Evolutionary conservation across 352 stramenopile species (phyloP).

Genomic region (Phytophthora pini): DNA sequence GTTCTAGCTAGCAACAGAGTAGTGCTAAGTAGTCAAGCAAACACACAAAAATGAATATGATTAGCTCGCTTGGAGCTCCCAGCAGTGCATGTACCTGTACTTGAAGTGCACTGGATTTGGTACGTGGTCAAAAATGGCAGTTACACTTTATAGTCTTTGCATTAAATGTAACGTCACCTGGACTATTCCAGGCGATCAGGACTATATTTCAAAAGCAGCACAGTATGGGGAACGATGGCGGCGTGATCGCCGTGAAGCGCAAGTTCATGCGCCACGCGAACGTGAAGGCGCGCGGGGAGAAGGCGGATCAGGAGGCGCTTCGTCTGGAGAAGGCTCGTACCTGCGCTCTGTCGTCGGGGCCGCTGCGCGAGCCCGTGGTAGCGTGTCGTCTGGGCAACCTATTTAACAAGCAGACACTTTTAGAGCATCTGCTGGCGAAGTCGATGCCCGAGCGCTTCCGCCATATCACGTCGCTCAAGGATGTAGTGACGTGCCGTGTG

Average conservation of each 20-base stretch:
- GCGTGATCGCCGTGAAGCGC: constrained; percentile 94
- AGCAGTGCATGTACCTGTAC: not conserved
- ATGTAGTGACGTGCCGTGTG: constrained; percentile 83
- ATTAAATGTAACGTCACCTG: too few species aligned
- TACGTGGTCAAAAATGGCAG: too few species aligned
- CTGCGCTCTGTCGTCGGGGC: constrained; percentile 87
- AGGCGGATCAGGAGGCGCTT: constrained; percentile 63
- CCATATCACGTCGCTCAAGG: constrained; percentile 89
- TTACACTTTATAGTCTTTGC: too few species aligned
- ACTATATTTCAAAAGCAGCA: not conserved
- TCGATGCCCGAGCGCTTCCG: constrained; percentile 74
- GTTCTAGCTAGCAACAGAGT: constrained; percentile 14
- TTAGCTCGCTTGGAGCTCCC: constrained; percentile 16
- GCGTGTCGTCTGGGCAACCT: constrained; percentile 90
- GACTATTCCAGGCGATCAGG: too few species aligned
- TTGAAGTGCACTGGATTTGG: not conserved
- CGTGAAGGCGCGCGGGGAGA: constrained; percentile 71
- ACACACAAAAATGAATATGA: constrained; percentile 40
- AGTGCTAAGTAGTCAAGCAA: constrained; percentile 18
- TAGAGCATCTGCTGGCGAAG: constrained; percentile 84
- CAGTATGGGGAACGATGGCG: constrained; percentile 93
- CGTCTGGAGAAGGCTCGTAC: constrained; percentile 66
- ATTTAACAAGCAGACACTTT: constrained; percentile 92
- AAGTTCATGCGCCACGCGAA: constrained; percentile 94
- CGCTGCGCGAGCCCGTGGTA: constrained; percentile 85